phyloP scores from a whole-genome alignment of 257 asterid genomes.

The Salvia splendens region DNA sequence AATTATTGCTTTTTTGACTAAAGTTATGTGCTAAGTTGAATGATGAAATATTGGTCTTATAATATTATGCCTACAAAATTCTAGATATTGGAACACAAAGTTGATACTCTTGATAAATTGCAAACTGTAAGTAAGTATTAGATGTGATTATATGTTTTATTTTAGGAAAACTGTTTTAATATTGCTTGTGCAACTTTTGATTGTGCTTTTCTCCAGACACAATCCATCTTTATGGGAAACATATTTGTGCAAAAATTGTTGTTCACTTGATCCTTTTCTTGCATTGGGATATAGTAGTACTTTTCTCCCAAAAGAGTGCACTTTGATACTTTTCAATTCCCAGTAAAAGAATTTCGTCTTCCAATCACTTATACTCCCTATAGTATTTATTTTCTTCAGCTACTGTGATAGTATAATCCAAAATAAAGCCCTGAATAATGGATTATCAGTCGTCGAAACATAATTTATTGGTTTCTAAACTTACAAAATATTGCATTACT shows the following conservation, averaged over 20 bases:
- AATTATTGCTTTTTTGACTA: constrained; percentile 35
- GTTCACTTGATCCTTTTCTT: constrained; percentile 30
- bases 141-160: not conserved
- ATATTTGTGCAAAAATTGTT: constrained; percentile 25
- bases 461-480: no score
- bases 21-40: constrained; percentile 19
- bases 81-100: no score
- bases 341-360: constrained; percentile 41
- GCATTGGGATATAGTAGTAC: constrained; percentile 32
- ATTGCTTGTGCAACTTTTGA: constrained; percentile 23
- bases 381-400: constrained; percentile 6
- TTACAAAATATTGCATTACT: no score
- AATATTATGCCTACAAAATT: not conserved
- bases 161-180: not conserved
- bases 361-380: not conserved
- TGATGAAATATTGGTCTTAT: not conserved
- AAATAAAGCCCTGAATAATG: not conserved
- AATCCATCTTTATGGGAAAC: constrained; percentile 37
- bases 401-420: not conserved
- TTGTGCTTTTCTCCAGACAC: constrained; percentile 41
- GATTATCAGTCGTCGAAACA: not conserved
- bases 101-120: no score
- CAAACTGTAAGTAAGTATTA: no score
- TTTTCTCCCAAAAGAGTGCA: constrained; percentile 39
- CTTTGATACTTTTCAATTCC: constrained; percentile 35